Percentiles rank a stretch among this genome's conserved stretches.
Evolutionary conservation across 2,329 filamentous ascomycete species (phyloP).

Genomic region (Pezicula carpinea): DNA sequence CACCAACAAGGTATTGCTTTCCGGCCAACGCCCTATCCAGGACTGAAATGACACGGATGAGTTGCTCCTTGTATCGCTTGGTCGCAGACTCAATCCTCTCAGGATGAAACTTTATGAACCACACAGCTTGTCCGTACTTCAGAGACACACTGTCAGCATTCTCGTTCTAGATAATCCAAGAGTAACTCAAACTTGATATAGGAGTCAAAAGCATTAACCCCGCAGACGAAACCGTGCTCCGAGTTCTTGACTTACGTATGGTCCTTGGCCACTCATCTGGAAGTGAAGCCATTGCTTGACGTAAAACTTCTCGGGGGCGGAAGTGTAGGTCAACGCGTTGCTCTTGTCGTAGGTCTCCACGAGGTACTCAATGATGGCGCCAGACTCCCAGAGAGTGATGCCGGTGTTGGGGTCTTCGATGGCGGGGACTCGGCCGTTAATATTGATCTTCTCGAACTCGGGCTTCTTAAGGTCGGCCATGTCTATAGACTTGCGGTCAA

Average conservation of each 20-base stretch:
- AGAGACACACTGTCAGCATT: too few relatives aligned
- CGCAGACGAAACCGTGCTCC: too few relatives aligned
- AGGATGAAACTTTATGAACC: slow-evolving; percentile 26
- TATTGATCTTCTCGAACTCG: slow-evolving; percentile 27
- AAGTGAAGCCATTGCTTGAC: slow-evolving; percentile 34
- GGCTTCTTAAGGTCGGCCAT: slow-evolving; percentile 34
- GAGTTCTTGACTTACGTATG: slow-evolving; percentile 26
- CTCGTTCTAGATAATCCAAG: too few relatives aligned
- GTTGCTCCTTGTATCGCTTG: slow-evolving; percentile 37
- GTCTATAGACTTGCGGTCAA: slow-evolving; percentile 10
- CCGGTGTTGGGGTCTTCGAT: slow-evolving; percentile 34
- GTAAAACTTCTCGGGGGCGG: slow-evolving; percentile 25
- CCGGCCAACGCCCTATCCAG: slow-evolving; percentile 33
- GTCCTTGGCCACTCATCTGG: slow-evolving; percentile 32
- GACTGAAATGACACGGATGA: slow-evolving; percentile 36
- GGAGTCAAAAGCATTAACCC: too few relatives aligned
- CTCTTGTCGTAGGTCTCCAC: slow-evolving; percentile 34
- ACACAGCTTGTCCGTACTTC: slow-evolving; percentile 29
- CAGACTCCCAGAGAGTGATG: slow-evolving; percentile 38
- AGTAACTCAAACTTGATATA: too few relatives aligned
- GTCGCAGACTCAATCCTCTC: slow-evolving; percentile 38
- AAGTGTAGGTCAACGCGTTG: slow-evolving; percentile 29
- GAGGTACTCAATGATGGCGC: slow-evolving; percentile 39
- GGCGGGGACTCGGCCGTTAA: slow-evolving; percentile 21
- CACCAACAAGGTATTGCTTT: slow-evolving; percentile 31